Base-by-base conservation (phyloP, 768 basidiomycete genomes). In the Dacryopinax primogenitus region DNA sequence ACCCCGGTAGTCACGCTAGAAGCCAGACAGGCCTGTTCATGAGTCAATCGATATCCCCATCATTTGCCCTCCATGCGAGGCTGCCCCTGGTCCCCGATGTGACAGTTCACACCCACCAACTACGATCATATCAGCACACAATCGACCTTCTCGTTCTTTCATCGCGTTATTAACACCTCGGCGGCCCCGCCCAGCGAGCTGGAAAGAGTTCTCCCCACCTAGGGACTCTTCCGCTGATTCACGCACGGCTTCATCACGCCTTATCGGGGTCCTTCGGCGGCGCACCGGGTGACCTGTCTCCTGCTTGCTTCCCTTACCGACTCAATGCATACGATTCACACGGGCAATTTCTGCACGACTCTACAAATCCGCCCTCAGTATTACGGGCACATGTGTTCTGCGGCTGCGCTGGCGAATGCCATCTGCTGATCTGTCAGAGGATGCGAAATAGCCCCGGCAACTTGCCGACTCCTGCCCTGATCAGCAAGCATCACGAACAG, bases 361-460 rank as follows among this genome's bases (percentile, higher is more conserved):
- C 15, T 9, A 30, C 4, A 58, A 13, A 58, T 58, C 51, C 51
- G 51, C 12, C 51, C 30, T n/a, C 26, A 28, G 26, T 30, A 26
- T 15, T 30, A 11, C 3, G 51, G 13, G 9, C 32, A 9, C 6
- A 18, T 21, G 51, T 11, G 9, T 58, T 15, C 32, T 18, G 51
- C 26, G 26, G 51, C 13, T 58, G 26, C 4, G 3, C 51, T 30
- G 26, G 51, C 51, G 51, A 23, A 58, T 28, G 51, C 11, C 15
- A 58, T 58, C 51, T 23, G 26, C 26, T 58, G 51, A 58, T 58
- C 51, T 58, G 51, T 58, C 51, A 58, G 51, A 58, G 51, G 51
- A 58, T 58, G 51, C 26, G 51, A 58, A 58, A n/a, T n/a, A n/a
- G n/a, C n/a, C n/a, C n/a, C n/a, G n/a, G n/a, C n/a, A n/a, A n/a